A percentile compares a stretch with the other conserved stretches of the same genome.
Evolutionary conservation across 306 rosid genomes (phyloP).

Genomic region (Datisca glomerata): DNA sequence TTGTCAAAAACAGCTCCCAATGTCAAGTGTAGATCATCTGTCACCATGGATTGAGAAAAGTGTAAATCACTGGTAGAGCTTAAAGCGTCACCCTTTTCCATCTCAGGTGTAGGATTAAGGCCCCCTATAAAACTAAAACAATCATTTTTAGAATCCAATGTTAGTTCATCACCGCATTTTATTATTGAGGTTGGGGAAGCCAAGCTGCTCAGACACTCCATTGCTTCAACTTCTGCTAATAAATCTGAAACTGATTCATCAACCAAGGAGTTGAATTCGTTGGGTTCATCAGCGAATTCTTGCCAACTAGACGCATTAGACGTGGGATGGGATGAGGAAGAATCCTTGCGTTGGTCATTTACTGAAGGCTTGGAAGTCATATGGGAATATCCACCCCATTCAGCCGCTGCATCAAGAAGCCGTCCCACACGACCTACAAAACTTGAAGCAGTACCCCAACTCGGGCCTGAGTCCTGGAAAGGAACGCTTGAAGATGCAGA

Average conservation of each 20-base stretch:
- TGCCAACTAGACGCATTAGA: conserved; percentile 57
- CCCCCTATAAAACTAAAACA: conserved; percentile 54
- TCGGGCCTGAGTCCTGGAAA: conserved; percentile 36
- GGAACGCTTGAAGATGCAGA: conserved; percentile 27
- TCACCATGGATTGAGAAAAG: conserved; percentile 28
- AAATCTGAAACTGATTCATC: conserved; percentile 93
- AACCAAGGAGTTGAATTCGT: conserved; percentile 50
- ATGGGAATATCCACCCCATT: conserved; percentile 30
- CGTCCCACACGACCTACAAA: conserved; percentile 26
- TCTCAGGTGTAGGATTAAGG: conserved; percentile 61
- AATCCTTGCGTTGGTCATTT: conserved; percentile 27
- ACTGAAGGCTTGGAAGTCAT: conserved; percentile 35
- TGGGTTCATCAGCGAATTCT: conserved; percentile 47
- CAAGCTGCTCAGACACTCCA: conserved; percentile 79
- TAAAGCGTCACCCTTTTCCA: conserved; percentile 70
- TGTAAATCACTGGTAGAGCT: conserved; percentile 66
- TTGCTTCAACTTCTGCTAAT: conserved; percentile 96
- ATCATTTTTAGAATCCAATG: conserved; percentile 55
- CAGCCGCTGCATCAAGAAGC: conserved; percentile 27
- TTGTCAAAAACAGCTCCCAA: conserved; percentile 30
- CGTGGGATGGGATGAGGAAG: conserved; percentile 43
- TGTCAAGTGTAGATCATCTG: conserved; percentile 28
- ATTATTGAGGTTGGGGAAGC: conserved; percentile 63
- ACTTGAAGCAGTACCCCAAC: conserved; percentile 52
- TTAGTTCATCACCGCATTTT: conserved; percentile 49